Percentiles rank a stretch among this genome's conserved stretches.
Evolutionary conservation across 2,329 filamentous ascomycete species (phyloP).

Genomic region (Exophiala dermatitidis): DNA sequence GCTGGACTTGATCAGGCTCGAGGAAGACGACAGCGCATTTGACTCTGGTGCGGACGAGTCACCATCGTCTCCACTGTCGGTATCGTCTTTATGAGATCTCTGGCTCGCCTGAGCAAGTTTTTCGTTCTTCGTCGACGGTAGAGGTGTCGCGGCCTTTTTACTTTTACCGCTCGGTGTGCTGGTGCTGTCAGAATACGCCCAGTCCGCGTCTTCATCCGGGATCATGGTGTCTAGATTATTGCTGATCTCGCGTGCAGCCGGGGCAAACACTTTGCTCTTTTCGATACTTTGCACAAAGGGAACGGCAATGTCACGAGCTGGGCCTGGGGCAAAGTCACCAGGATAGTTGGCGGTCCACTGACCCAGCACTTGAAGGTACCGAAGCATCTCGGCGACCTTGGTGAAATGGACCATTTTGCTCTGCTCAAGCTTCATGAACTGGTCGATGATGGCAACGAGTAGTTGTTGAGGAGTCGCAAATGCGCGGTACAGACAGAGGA

Average conservation of each 20-base stretch:
- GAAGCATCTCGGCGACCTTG: conserved; percentile 71
- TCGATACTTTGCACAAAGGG: conserved; percentile 70
- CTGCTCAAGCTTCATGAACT: conserved; percentile 65
- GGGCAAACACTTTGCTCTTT: conserved; percentile 70
- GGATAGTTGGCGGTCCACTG: conserved; percentile 88
- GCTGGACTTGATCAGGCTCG: conserved; percentile 35
- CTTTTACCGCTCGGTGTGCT: conserved; percentile 8
- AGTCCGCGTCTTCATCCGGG: conserved; percentile 86
- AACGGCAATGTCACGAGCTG: conserved; percentile 63
- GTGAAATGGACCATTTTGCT: conserved; percentile 65
- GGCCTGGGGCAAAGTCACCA: conserved; percentile 78
- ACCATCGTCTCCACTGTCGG: conserved; percentile 17
- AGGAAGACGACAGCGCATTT: conserved; percentile 35
- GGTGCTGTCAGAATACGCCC: conserved; percentile 71
- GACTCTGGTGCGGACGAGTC: conserved; percentile 34
- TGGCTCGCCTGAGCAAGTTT: conserved; percentile 26
- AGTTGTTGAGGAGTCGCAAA: conserved; percentile 77
- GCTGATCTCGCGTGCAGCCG: conserved; percentile 74
- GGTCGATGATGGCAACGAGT: conserved; percentile 59
- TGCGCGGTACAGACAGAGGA: conserved; percentile 87
- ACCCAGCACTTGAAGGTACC: conserved; percentile 74
- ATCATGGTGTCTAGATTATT: conserved; percentile 66
- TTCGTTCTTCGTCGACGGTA: conserved; percentile 8
- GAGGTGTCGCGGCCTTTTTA: conserved; percentile 8
- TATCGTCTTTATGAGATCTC: conserved; percentile 35